Evolutionary conservation across 225 moss, liverwort and hornwort genomes (phyloP).

Genomic region (Straminergon stramineum): DNA sequence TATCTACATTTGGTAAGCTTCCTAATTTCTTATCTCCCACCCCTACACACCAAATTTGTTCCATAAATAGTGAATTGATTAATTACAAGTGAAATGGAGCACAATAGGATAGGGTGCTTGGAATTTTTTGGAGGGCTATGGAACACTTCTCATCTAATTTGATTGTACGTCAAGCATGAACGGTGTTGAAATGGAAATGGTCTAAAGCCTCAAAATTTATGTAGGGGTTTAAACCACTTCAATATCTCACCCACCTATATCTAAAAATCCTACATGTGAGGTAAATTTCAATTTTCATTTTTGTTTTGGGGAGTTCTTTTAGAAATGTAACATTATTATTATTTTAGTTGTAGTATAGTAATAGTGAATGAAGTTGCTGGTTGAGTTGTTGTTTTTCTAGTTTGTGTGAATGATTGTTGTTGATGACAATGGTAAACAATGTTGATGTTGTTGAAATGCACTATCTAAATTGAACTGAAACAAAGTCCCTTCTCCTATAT

Average conservation of each 20-base stretch:
- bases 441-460: not conserved
- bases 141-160: not conserved
- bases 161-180: not conserved
- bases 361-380: not conserved
- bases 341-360: too few relatives aligned
- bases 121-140: not conserved
- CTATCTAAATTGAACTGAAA: too few relatives aligned
- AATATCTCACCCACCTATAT: not conserved
- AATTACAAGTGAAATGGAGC: not conserved
- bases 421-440: not conserved
- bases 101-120: not conserved
- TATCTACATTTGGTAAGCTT: not conserved
- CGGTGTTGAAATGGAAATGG: not conserved
- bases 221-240: not conserved
- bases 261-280: not conserved
- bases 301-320: not conserved
- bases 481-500: too few relatives aligned
- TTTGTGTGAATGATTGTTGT: not conserved
- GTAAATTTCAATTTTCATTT: not conserved
- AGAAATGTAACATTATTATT: not conserved
- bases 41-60: not conserved
- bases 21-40: fast-evolving
- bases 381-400: not conserved
- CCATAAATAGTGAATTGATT: not conserved
- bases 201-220: not conserved